Base-by-base conservation (phyloP, 2,329 filamentous ascomycete species). In the Verticillium alfalfae region DNA sequence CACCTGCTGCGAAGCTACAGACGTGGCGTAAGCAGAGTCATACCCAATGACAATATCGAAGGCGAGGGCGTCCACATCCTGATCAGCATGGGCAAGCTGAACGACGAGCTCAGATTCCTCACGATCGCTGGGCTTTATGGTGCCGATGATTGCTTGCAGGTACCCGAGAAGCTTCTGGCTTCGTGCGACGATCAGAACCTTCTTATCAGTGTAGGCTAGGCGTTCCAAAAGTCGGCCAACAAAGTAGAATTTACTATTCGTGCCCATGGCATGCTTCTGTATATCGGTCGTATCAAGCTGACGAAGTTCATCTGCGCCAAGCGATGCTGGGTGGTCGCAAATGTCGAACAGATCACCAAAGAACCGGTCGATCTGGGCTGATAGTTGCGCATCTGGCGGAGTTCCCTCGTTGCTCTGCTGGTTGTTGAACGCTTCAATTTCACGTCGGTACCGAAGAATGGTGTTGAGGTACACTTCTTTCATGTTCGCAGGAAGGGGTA, bases 181-280 rank as follows among this genome's bases (percentile, higher is more conserved):
- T 22, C 81, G 81, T 9, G 78, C 82, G 12, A 88, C 68, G 31
- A 89, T 78, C 15, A 87, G 71, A 8, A 88, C 70, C 39, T 79
- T 81, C 41, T 76, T 79, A 12, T 80, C 74, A 13, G 73, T 70
- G 16, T 73, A 70, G n/a, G 70, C 68, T 12, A 87, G 68, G 9
- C 71, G 68, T 22, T 80, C 73, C 36, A 88, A 69, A 3, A 89
- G 73, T 64, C 87, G 84, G 55, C 78, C 81, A 6, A 88, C 67
- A 66, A 89, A 88, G 37, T 78, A 80, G 66, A 84, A 85, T 66
- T 89, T 89, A 60, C 83, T 75, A 70, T 86, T 88, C 10, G 83
- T 81, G 59, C 81, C 81, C 61, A 81, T 78, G 1, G 81, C 79
- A 65, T 85, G 83, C 67, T 81, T 86, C 66, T 80, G 79, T 60